Evolutionary conservation across 2,329 filamentous ascomycete species (phyloP).

Genomic region (Metarhizium rileyi): DNA sequence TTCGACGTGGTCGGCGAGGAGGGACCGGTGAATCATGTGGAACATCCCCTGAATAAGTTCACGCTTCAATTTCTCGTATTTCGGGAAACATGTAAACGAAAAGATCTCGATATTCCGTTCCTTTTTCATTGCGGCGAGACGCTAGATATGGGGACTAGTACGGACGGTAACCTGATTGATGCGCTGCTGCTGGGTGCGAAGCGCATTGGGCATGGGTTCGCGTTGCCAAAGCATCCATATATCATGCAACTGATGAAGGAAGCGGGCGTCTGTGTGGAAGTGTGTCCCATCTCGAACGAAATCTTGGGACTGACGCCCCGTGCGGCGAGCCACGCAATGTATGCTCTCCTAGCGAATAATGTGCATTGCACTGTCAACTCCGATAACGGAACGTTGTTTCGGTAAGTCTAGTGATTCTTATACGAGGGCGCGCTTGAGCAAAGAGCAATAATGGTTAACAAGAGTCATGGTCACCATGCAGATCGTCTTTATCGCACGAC

Average conservation of each 20-base stretch:
- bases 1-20: slow-evolving; percentile 66
- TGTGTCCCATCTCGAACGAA: slow-evolving; percentile 72
- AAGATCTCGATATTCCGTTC: slow-evolving; percentile 53
- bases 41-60: slow-evolving; percentile 47
- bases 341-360: slow-evolving; percentile 58
- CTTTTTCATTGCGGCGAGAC: slow-evolving; percentile 72
- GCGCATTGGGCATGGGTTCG: slow-evolving; percentile 66
- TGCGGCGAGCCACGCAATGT: slow-evolving; percentile 56
- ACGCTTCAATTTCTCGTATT: slow-evolving; percentile 47
- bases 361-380: slow-evolving; percentile 66
- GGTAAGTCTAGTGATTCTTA: slow-evolving; percentile 30
- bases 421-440: too few species aligned
- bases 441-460: neutral
- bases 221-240: slow-evolving; percentile 54
- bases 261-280: slow-evolving; percentile 59
- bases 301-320: slow-evolving; percentile 59
- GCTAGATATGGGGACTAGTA: slow-evolving; percentile 52
- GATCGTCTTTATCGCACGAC: slow-evolving; percentile 63
- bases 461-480: slow-evolving; percentile 19
- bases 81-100: slow-evolving; percentile 35
- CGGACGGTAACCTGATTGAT: slow-evolving; percentile 60
- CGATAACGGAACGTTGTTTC: slow-evolving; percentile 66
- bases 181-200: slow-evolving; percentile 56
- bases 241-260: slow-evolving; percentile 57
- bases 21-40: slow-evolving; percentile 28